Conservation (phyloP, 345 rosid species). For the Boechera retrofracta region DNA sequence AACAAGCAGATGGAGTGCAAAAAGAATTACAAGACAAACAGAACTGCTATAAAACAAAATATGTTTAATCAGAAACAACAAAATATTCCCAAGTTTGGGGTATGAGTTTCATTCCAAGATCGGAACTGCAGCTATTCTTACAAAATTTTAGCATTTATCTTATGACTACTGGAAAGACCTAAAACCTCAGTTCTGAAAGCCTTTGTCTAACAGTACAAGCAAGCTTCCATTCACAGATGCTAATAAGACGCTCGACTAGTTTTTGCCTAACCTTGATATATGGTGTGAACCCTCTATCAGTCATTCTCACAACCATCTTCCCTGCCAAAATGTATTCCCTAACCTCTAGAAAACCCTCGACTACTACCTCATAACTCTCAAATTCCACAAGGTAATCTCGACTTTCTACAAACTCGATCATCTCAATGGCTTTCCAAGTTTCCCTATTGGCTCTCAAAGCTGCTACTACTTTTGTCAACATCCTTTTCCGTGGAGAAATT, state of each 20-base stretch:
- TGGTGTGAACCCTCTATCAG: slow-evolving; percentile 80
- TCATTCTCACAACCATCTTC: slow-evolving; percentile 70
- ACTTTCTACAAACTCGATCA: slow-evolving; percentile 76
- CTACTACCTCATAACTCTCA: slow-evolving; percentile 61
- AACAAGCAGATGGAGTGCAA: slow-evolving; percentile 12
- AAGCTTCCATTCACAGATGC: slow-evolving; percentile 64
- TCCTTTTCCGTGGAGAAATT: slow-evolving; percentile 69
- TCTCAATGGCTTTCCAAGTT: slow-evolving; percentile 63
- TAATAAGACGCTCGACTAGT: slow-evolving; percentile 66
- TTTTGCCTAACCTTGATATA: slow-evolving; percentile 72
- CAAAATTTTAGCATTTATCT: slow-evolving; percentile 38
- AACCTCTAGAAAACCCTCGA: slow-evolving; percentile 75
- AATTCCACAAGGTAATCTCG: slow-evolving; percentile 62
- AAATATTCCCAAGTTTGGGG: slow-evolving; percentile 11
- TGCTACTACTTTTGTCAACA: slow-evolving; percentile 58
- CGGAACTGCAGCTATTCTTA: slow-evolving; percentile 29
- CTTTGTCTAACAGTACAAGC: slow-evolving; percentile 74
- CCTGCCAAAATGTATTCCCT: slow-evolving; percentile 73
- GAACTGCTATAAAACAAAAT: slow-evolving; percentile 5
- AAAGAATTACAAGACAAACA: slow-evolving; percentile 8
- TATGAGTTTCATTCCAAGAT: slow-evolving; percentile 21
- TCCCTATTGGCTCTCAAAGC: slow-evolving; percentile 71
- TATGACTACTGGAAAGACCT: slow-evolving; percentile 38
- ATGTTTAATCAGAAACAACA: slow-evolving; percentile 6
- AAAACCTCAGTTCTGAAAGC: slow-evolving; percentile 63